phyloP scores from a whole-genome alignment of 257 asterid genomes.

The Solanum medicagineum region DNA sequence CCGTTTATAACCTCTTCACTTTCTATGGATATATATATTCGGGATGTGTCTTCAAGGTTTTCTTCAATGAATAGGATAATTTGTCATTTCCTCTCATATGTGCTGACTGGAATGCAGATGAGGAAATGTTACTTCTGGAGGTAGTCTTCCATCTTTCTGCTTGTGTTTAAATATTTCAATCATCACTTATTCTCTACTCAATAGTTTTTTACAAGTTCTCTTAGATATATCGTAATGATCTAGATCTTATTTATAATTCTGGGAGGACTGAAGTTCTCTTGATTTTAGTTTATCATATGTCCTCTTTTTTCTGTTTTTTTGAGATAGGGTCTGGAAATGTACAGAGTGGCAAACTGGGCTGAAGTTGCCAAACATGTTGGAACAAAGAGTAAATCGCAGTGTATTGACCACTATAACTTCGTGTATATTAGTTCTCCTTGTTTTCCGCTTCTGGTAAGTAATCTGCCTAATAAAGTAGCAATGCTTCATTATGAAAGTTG shows the following conservation, averaged over 20 bases:
- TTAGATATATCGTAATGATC: not conserved
- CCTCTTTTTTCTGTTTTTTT: not conserved
- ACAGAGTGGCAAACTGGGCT: slow-evolving; percentile 89
- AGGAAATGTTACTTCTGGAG: slow-evolving; percentile 94
- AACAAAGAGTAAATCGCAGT: slow-evolving; percentile 65
- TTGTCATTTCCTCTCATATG: slow-evolving; percentile 86
- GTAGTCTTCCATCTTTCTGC: slow-evolving; percentile 16
- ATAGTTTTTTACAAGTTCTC: not conserved
- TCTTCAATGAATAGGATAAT: slow-evolving; percentile 53
- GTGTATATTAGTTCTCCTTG: slow-evolving; percentile 68
- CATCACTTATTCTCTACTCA: not conserved
- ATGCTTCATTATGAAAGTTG: not conserved
- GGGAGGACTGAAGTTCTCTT: not conserved
- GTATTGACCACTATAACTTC: slow-evolving; percentile 58
- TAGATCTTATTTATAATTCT: not conserved
- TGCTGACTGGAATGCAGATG: slow-evolving; percentile 94
- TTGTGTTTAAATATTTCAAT: not conserved
- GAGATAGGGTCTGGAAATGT: slow-evolving; percentile 80
- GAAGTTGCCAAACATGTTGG: slow-evolving; percentile 99
- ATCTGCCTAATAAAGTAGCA: not conserved
- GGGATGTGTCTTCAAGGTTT: not conserved
- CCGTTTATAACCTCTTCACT: not conserved
- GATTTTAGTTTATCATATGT: not conserved
- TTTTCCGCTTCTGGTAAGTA: slow-evolving; percentile 92
- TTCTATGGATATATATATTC: not conserved